phyloP scores from a whole-genome alignment of 2,329 filamentous ascomycete genomes.

The Claviceps citrina region DNA sequence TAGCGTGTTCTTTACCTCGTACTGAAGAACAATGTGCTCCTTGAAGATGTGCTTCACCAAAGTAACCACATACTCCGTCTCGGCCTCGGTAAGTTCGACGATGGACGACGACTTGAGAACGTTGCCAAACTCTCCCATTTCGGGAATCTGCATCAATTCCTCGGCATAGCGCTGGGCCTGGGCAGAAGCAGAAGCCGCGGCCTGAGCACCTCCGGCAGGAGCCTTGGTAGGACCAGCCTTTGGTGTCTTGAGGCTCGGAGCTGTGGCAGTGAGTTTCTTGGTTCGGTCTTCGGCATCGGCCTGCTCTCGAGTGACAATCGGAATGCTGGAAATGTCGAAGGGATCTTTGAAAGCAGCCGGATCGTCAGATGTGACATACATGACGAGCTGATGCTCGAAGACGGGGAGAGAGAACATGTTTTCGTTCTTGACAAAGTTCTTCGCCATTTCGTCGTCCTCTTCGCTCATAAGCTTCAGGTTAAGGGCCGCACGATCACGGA shows the following conservation, averaged over 20 bases:
- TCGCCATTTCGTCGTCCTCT: slow-evolving; percentile 75
- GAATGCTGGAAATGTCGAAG: slow-evolving; percentile 84
- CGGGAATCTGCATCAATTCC: slow-evolving; percentile 75
- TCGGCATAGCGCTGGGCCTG: slow-evolving; percentile 79
- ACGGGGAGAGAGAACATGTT: slow-evolving; percentile 89
- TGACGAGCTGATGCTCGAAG: slow-evolving; percentile 91
- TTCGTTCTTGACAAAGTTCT: slow-evolving; percentile 86
- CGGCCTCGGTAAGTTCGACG: slow-evolving; percentile 86
- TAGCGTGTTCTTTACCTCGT: slow-evolving; percentile 94
- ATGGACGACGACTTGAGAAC: slow-evolving; percentile 81
- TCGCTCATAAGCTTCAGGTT: slow-evolving; percentile 87
- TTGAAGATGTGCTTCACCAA: slow-evolving; percentile 97
- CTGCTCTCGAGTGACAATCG: slow-evolving; percentile 88
- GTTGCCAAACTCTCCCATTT: slow-evolving; percentile 76
- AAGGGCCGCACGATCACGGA: slow-evolving; percentile 83
- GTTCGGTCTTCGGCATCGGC: slow-evolving; percentile 90
- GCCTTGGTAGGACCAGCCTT: slow-evolving; percentile 64
- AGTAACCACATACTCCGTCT: slow-evolving; percentile 91
- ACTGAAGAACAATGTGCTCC: slow-evolving; percentile 88
- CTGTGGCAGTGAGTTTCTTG: slow-evolving; percentile 88
- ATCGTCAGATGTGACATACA: slow-evolving; percentile 90
- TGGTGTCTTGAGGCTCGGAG: slow-evolving; percentile 86
- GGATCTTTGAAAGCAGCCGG: slow-evolving; percentile 69
- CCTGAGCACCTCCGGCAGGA: slow-evolving; percentile 53
- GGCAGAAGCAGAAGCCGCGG: slow-evolving; percentile 59